Percentiles rank a stretch among this genome's conserved stretches.
These are phyloP conservation scores for Citrullus mucosospermus DNA, from an alignment of 306 rosid species.

Conservation along the genomic window DNA sequence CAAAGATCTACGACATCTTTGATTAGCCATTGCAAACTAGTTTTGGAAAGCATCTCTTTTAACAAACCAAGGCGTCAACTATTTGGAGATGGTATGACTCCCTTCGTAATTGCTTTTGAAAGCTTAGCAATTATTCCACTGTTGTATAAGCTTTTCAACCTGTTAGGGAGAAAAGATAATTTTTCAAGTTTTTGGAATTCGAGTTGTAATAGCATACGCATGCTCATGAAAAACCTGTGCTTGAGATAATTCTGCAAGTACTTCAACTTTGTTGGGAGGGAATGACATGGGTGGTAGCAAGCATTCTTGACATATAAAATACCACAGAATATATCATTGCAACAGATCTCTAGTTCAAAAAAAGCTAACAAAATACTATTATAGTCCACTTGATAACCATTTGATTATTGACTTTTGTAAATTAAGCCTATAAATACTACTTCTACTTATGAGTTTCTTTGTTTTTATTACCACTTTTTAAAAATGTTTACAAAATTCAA, in stretches of 20 bases:
- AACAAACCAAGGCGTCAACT: too few relatives aligned
- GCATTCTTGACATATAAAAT: background rate
- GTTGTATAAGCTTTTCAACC: constrained; percentile 12
- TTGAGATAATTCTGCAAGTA: constrained; percentile 5
- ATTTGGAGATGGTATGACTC: too few relatives aligned
- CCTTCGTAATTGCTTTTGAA: constrained; percentile 8
- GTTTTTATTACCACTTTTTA: too few relatives aligned
- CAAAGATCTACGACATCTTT: background rate
- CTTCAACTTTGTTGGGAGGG: background rate
- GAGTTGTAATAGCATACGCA: background rate
- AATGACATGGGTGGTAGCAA: background rate
- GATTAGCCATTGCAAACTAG: background rate
- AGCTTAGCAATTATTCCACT: background rate
- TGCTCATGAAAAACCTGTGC: background rate
- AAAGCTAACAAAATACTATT: background rate
- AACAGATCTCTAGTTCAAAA: background rate
- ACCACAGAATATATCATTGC: background rate
- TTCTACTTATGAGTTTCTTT: too few relatives aligned
- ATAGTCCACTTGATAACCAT: too few relatives aligned
- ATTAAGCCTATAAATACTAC: too few relatives aligned
- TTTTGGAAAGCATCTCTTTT: background rate
- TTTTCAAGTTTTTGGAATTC: background rate
- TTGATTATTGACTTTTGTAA: too few relatives aligned
- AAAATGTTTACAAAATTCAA: too few relatives aligned
- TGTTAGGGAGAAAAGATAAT: background rate